A percentile compares a stretch with the other conserved stretches of the same genome.
phyloP scores from a whole-genome alignment of 2,329 filamentous ascomycete genomes.

The Talaromyces sp. region DNA sequence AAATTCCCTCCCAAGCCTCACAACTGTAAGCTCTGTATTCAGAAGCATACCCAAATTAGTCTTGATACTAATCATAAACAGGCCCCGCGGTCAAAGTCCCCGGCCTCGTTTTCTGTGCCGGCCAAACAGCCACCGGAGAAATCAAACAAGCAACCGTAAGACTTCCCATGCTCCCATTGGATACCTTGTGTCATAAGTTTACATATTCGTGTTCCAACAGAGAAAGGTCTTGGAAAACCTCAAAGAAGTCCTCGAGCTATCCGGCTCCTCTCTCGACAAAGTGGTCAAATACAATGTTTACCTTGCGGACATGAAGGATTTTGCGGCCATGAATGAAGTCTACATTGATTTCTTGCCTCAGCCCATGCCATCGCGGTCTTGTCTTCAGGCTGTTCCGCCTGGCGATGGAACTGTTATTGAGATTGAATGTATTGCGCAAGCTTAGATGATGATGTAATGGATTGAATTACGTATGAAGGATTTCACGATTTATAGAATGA shows the following conservation, averaged over 20 bases:
- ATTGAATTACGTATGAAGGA: background rate
- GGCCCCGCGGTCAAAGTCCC: slow-evolving; percentile 48
- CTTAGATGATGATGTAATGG: slow-evolving; percentile 19
- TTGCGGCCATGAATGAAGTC: slow-evolving; percentile 24
- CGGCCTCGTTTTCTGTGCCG: slow-evolving; percentile 49
- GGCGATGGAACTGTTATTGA: slow-evolving; percentile 45
- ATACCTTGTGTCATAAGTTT: background rate
- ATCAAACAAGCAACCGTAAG: slow-evolving; percentile 49
- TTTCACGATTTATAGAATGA: background rate
- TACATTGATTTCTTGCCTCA: slow-evolving; percentile 42
- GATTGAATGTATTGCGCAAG: slow-evolving; percentile 49
- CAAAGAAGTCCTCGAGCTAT: slow-evolving; percentile 39
- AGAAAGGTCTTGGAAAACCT: slow-evolving; percentile 50
- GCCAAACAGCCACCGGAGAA: slow-evolving; percentile 52
- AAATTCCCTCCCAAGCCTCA: slow-evolving; percentile 51
- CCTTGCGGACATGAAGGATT: slow-evolving; percentile 59
- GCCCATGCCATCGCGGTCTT: slow-evolving; percentile 46
- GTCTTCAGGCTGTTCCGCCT: slow-evolving; percentile 42
- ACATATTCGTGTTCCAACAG: slow-evolving; percentile 20
- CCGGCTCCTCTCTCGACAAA: slow-evolving; percentile 58
- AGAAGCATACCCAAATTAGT: background rate
- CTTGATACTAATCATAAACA: slow-evolving; percentile 19
- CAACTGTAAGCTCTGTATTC: slow-evolving; percentile 38
- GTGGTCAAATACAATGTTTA: slow-evolving; percentile 65
- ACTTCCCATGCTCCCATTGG: background rate